Evolutionary conservation across 495 filamentous ascomycete genomes (phyloP).

Genomic region (Hapsidospora chrysogenum): DNA sequence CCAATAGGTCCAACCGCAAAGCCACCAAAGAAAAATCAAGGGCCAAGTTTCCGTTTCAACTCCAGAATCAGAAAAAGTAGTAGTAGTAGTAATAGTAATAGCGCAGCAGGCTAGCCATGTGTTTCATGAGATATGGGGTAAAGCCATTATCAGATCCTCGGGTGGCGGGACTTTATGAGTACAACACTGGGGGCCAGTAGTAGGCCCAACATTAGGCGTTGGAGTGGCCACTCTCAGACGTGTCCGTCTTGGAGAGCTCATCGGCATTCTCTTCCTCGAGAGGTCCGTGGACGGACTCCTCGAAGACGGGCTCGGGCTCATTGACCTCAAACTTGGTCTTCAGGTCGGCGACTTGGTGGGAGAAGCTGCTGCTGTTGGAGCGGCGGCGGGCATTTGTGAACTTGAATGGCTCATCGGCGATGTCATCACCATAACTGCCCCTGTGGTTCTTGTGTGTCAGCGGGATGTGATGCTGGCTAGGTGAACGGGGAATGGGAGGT

Average conservation of each 20-base stretch:
- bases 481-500: not conserved
- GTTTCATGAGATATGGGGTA: no score
- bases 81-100: no score
- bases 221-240: slow-evolving; percentile 20
- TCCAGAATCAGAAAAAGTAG: no score
- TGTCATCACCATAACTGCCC: slow-evolving; percentile 71
- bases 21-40: no score
- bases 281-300: slow-evolving; percentile 59
- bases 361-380: slow-evolving; percentile 70
- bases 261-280: slow-evolving; percentile 27
- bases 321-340: slow-evolving; percentile 81
- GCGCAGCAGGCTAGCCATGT: no score
- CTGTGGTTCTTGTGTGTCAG: slow-evolving; percentile 25
- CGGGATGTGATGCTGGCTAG: not conserved
- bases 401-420: slow-evolving; percentile 64
- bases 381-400: slow-evolving; percentile 77
- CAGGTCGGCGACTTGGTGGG: slow-evolving; percentile 43
- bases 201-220: no score
- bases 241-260: slow-evolving; percentile 35
- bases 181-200: no score
- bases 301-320: slow-evolving; percentile 75
- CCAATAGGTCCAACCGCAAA: no score
- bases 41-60: no score
- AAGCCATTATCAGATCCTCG: no score
- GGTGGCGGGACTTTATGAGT: no score